Conservation (phyloP, 768 basidiomycete species). For the Chiua virens region DNA sequence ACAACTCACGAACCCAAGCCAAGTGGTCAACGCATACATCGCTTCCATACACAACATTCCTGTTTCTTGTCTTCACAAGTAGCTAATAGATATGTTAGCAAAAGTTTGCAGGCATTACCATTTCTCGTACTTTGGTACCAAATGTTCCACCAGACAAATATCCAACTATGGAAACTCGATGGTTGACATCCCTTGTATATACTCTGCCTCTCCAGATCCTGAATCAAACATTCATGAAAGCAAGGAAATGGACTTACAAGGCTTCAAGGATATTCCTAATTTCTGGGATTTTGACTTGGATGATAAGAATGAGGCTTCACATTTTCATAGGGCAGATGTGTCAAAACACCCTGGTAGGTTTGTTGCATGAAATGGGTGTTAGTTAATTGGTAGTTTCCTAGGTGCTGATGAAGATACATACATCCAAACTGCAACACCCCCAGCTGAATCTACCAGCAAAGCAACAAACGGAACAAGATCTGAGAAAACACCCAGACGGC, state of each 20-base stretch:
- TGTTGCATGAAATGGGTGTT: neutral
- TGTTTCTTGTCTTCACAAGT: no score
- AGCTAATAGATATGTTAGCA: conserved; percentile 48
- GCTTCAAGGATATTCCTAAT: no score
- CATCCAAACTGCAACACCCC: neutral
- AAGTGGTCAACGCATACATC: no score
- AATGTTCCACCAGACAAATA: no score
- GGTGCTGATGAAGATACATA: conserved; percentile 1
- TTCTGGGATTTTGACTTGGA: no score
- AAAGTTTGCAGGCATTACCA: conserved; percentile 64
- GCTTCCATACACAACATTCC: no score
- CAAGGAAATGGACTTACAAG: no score
- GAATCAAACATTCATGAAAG: conserved; percentile 12
- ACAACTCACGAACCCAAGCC: no score
- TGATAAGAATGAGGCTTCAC: no score
- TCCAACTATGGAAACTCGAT: conserved; percentile 71
- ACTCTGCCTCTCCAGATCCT: neutral
- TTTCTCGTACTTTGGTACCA: conserved; percentile 59
- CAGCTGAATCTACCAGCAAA: conserved; percentile 1
- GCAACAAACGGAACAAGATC: conserved; percentile 6
- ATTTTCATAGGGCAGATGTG: conserved; percentile 33
- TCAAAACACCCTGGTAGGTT: conserved; percentile 28
- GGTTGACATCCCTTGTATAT: conserved; percentile 55
- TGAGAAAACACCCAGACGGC: no score
- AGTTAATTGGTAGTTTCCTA: neutral